Evolutionary conservation across 2,329 filamentous ascomycete genomes (phyloP).

Genomic region (Tolypocladium nubicola): DNA sequence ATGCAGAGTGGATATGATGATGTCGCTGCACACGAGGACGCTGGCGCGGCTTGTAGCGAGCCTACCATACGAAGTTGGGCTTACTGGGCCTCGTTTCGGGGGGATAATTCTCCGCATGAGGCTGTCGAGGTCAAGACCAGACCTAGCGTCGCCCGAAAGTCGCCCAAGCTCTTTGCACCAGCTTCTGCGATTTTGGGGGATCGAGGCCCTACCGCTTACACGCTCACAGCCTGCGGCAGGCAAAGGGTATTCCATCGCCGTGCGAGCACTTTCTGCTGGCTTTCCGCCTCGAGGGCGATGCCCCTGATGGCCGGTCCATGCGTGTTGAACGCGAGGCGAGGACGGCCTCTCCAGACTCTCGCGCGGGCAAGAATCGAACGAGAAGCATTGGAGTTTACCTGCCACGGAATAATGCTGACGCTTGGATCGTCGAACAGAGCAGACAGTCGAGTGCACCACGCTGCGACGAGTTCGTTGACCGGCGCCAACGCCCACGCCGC

Average conservation of each 20-base stretch:
- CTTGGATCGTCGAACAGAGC: neutral
- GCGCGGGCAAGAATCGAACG: neutral
- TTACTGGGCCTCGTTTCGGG: neutral
- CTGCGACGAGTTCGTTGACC: neutral
- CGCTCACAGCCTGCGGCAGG: neutral
- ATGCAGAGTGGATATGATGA: neutral
- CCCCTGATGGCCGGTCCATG: neutral
- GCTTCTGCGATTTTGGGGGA: neutral
- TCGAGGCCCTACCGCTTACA: neutral
- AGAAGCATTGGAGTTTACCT: neutral
- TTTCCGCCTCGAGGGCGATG: neutral
- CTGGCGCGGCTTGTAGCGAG: neutral
- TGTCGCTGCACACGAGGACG: neutral
- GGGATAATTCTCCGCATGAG: neutral
- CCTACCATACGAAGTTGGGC: neutral
- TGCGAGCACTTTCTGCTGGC: neutral
- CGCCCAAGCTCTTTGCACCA: neutral
- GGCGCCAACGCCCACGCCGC: neutral
- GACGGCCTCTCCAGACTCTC: neutral
- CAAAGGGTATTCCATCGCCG: neutral
- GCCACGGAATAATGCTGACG: neutral
- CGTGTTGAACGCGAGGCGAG: neutral
- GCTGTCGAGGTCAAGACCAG: neutral
- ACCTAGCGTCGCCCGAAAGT: neutral
- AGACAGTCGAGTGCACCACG: neutral